phyloP scores from a whole-genome alignment of 2,329 filamentous ascomycete species.

The Amauroascus verrucosus region DNA sequence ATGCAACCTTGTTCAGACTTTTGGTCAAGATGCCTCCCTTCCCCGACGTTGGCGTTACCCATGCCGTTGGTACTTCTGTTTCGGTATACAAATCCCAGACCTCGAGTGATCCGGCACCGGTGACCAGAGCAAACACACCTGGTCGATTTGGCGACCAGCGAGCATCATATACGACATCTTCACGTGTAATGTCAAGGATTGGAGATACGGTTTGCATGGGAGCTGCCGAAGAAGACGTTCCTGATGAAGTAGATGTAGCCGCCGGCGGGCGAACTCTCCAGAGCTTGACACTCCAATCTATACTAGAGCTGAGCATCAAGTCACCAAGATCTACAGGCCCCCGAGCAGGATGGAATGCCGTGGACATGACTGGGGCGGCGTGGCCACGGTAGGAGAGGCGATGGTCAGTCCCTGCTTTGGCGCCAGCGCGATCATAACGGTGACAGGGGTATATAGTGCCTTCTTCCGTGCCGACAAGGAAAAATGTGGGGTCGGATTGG shows the following conservation, averaged over 20 bases:
- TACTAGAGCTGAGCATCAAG: conserved; percentile 76
- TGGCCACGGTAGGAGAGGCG: conserved; percentile 83
- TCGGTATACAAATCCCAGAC: conserved; percentile 92
- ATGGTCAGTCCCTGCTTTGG: conserved; percentile 88
- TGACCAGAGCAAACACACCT: conserved; percentile 87
- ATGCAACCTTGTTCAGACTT: conserved; percentile 87
- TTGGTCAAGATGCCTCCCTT: conserved; percentile 61
- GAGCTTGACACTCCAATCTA: conserved; percentile 95
- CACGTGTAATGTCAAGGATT: conserved; percentile 78
- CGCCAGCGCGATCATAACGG: conserved; percentile 90
- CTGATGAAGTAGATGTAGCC: conserved; percentile 29
- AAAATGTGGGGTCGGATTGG: conserved; percentile 90
- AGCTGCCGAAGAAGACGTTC: conserved; percentile 26
- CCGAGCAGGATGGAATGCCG: conserved; percentile 86
- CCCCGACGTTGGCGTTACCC: conserved; percentile 57
- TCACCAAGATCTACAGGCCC: conserved; percentile 92
- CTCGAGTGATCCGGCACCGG: conserved; percentile 84
- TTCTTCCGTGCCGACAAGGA: conserved; percentile 93
- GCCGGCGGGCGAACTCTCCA: conserved; percentile 68
- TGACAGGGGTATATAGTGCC: conserved; percentile 94
- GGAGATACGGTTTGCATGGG: conserved; percentile 51
- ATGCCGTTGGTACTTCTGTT: conserved; percentile 80
- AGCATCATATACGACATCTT: conserved; percentile 94
- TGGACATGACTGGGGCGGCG: conserved; percentile 86
- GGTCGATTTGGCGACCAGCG: conserved; percentile 92